Conservation (phyloP, 2,329 filamentous ascomycete species). For the Pseudocercospora pini-densiflorae region DNA sequence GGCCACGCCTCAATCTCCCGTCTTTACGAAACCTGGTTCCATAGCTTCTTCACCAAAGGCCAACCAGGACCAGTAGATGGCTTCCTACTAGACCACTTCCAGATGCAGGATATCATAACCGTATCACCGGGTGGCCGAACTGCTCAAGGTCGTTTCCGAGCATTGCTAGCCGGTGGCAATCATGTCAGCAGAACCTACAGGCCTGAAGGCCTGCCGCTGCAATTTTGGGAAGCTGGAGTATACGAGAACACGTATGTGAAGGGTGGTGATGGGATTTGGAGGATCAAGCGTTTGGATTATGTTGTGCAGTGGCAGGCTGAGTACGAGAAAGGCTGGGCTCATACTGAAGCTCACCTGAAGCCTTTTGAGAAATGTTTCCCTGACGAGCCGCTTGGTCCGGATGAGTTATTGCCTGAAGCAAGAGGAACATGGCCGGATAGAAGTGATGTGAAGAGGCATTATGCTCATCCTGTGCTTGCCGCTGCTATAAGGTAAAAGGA, state of each 20-base stretch:
- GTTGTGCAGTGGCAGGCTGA: slow-evolving; percentile 6
- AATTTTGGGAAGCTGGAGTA: not conserved
- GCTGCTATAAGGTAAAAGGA: not conserved
- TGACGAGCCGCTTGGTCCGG: not conserved
- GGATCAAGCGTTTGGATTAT: slow-evolving; percentile 5
- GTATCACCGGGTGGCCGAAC: not conserved
- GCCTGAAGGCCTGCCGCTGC: not conserved
- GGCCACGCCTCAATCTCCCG: slow-evolving; percentile 1
- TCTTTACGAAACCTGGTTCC: slow-evolving; percentile 3
- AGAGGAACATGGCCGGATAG: not conserved
- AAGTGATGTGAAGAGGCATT: not conserved
- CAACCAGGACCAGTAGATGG: not conserved
- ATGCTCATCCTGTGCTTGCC: slow-evolving; percentile 1
- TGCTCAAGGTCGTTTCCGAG: not conserved
- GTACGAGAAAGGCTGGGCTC: not conserved
- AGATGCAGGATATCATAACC: slow-evolving; percentile 2
- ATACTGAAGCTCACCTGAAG: not conserved
- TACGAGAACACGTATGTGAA: slow-evolving; percentile 3
- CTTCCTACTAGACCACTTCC: not conserved
- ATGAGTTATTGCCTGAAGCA: not conserved
- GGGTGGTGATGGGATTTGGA: not conserved
- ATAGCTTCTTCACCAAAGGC: not conserved
- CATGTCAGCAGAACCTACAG: not conserved
- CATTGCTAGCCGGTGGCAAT: not conserved
- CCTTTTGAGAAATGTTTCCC: slow-evolving; percentile 4